phyloP scores from a whole-genome alignment of 495 filamentous ascomycete species.

The Tuber calosporum region DNA sequence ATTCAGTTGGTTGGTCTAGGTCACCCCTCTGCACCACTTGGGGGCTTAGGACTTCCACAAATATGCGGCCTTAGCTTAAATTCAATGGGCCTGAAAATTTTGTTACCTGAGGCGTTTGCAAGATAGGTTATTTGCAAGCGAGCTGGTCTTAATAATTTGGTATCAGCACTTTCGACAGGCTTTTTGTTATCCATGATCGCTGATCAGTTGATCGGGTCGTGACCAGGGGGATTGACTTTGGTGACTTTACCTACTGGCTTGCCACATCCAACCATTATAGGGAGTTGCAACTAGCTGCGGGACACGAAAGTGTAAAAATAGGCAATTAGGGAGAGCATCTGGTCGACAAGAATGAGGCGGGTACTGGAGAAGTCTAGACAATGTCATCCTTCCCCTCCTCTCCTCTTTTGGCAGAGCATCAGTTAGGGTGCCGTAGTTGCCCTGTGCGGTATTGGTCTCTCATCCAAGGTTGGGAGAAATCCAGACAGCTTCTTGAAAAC shows the following conservation, averaged over 20 bases:
- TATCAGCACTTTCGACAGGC: not conserved
- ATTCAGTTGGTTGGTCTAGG: not conserved
- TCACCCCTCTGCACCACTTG: not conserved
- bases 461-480: not conserved
- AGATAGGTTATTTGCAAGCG: not conserved
- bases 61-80: conserved; percentile 3
- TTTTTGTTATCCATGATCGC: not conserved
- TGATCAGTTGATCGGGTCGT: conserved; percentile 1
- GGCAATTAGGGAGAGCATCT: not conserved
- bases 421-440: not conserved
- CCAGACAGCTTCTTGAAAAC: not conserved
- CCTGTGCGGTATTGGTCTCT: not conserved
- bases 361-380: not conserved
- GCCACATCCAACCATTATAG: not conserved
- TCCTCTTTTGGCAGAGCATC: not conserved
- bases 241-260: not conserved
- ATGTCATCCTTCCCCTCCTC: not conserved
- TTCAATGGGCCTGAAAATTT: not conserved
- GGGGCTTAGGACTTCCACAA: not conserved
- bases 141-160: not conserved
- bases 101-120: conserved; percentile 1
- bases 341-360: not conserved
- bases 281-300: not conserved
- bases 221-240: conserved; percentile 2
- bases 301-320: conserved; percentile 3